A percentile compares a stretch with the other conserved stretches of the same genome.
Conservation (phyloP, 441 rosid genomes). For the Mallotus repandus region DNA sequence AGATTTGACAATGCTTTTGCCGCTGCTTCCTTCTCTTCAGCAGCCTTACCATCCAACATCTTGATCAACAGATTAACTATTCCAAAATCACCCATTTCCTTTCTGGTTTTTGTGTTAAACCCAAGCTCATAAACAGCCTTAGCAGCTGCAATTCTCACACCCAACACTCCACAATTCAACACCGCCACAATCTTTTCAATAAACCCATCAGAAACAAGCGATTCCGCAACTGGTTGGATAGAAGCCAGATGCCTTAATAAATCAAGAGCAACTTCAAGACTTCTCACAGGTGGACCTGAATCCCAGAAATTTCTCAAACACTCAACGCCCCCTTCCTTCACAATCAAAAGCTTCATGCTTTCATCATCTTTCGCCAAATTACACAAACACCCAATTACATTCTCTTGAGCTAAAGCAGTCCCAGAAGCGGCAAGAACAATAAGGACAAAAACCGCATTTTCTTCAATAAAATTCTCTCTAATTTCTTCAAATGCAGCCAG, state of each 20-base stretch:
- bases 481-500: conserved; percentile 56
- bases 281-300: conserved; percentile 45
- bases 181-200: conserved; percentile 29
- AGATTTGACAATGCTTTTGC: conserved; percentile 62
- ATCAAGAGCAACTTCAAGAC: conserved; percentile 70
- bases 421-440: conserved; percentile 61
- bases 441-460: conserved; percentile 57
- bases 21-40: conserved; percentile 85
- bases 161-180: conserved; percentile 57
- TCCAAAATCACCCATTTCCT: conserved; percentile 68
- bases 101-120: conserved; percentile 51
- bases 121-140: conserved; percentile 55
- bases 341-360: conserved; percentile 53
- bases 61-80: conserved; percentile 52
- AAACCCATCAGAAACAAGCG: conserved; percentile 43
- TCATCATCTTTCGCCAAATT: conserved; percentile 59
- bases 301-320: conserved; percentile 78
- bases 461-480: conserved; percentile 71
- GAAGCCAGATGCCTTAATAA: conserved; percentile 30
- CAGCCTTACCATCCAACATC: conserved; percentile 85
- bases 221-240: conserved; percentile 18
- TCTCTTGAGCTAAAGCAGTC: conserved; percentile 68
- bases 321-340: conserved; percentile 66
- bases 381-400: conserved; percentile 71
- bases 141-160: conserved; percentile 76